Conservation (phyloP, 192 early-diverging fungal genomes). For the Coemansia sp. region DNA sequence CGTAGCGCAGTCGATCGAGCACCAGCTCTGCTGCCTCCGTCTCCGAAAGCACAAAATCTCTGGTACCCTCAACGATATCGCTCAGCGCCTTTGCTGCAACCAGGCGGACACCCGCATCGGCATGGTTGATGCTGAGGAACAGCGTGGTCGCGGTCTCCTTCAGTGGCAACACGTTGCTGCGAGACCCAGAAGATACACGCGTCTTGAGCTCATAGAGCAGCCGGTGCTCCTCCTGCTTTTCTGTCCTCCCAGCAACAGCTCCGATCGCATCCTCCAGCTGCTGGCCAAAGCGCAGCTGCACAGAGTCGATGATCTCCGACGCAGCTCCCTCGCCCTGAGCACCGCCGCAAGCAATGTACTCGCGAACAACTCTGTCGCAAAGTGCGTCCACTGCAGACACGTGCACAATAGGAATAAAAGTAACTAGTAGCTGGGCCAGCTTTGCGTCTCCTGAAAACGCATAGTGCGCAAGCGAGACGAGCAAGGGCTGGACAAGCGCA, state of each 20-base stretch:
- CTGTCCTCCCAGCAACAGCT: not conserved
- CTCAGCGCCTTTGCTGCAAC: conserved; percentile 67
- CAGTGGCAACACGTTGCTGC: conserved; percentile 51
- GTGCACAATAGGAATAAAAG: conserved; percentile 20
- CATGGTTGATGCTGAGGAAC: conserved; percentile 77
- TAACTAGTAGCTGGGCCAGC: conserved; percentile 15
- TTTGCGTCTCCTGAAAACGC: conserved; percentile 8
- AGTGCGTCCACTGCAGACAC: conserved; percentile 8
- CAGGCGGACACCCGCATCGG: conserved; percentile 67
- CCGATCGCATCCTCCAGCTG: conserved; percentile 15
- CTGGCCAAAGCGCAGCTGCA: conserved; percentile 30
- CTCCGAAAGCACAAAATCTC: conserved; percentile 16
- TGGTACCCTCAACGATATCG: conserved; percentile 51
- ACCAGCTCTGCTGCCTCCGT: conserved; percentile 24
- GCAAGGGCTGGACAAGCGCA: conserved; percentile 23
- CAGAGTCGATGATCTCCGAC: conserved; percentile 10
- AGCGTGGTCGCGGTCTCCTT: conserved; percentile 74
- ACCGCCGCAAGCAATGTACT: conserved; percentile 13
- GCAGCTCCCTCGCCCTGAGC: conserved; percentile 3
- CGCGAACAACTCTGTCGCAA: conserved; percentile 27
- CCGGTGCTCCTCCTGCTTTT: conserved; percentile 18
- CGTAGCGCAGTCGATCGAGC: conserved; percentile 31
- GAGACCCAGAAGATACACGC: conserved; percentile 6
- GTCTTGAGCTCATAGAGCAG: conserved; percentile 41
- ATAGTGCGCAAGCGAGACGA: conserved; percentile 22